phyloP scores from a whole-genome alignment of 2,329 filamentous ascomycete species.

The Trichoderma polysporum region DNA sequence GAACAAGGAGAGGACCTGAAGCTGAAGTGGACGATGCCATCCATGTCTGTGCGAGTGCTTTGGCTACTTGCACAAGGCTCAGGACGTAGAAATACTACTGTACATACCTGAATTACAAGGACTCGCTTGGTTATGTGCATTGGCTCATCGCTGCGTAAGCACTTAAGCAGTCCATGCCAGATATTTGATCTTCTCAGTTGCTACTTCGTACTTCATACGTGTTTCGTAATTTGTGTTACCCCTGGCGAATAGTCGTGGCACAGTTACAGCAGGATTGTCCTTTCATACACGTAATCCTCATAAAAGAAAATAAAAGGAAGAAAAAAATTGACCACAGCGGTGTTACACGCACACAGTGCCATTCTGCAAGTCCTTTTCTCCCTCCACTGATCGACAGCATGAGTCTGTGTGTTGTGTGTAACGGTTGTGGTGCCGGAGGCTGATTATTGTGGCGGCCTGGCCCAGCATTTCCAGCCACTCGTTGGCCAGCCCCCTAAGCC shows the following conservation, averaged over 20 bases:
- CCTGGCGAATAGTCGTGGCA: background rate
- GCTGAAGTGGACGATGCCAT: too few species aligned
- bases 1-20: background rate
- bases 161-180: background rate
- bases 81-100: too few species aligned
- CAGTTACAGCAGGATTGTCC: background rate
- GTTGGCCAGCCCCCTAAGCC: slow-evolving; percentile 11
- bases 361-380: background rate
- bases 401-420: background rate
- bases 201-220: background rate
- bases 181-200: background rate
- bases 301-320: too few species aligned
- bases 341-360: background rate
- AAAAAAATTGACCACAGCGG: too few species aligned
- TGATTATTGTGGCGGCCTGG: slow-evolving; percentile 4
- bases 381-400: slow-evolving; percentile 1
- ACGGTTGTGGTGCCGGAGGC: background rate
- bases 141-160: background rate
- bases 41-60: background rate
- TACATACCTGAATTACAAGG: too few species aligned
- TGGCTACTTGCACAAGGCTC: background rate
- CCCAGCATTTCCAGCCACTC: background rate
- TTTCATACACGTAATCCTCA: background rate
- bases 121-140: too few species aligned
- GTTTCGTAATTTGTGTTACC: background rate